Evolutionary conservation across 2,329 filamentous ascomycete species (phyloP), one percentile per base, ranked within the genome.

Genomic region (Ceratocystiopsis sp.): DNA sequence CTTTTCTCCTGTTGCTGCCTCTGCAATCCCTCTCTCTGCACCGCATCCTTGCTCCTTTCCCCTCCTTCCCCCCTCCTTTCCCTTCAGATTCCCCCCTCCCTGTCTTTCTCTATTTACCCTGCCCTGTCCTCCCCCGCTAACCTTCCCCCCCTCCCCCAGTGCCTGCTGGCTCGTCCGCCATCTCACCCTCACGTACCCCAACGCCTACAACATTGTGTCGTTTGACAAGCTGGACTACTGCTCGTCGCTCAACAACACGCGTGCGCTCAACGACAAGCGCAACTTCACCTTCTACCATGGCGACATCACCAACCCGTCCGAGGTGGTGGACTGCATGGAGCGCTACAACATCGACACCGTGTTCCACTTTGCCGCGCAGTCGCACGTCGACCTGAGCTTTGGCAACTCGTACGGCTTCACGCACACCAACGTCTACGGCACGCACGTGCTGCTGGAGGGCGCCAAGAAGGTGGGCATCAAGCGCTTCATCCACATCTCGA

Each of bases 211-310:
- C 54, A 73, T 89, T 49, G 68, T 89, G 41, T 87, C 80, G 33
- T 85, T 87, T 54, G 84, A 91, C 63, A 89, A 87, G 61, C 68
- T 89, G 46, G 83, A 89, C 58, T 85, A 86, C 62, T 86, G 81
- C 62, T 72, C 83, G 9, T 82, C 82, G 9, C 66, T 85, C 51
- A 84, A 86, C 64, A 91, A 89, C 60, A 84, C 81, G 4, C 69
- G 77, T 38, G 67, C 72, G 41, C 69, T 89, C 40, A 71, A 80
- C 52, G 68, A 70, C 48, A 71, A 69, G 51, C 65, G 69, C 43
- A 89, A 87, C 60, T 91, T 87, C 59, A 72, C 68, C 29, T 89
- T 89, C 57, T 80, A 84, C 58, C 76, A 83, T 56, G 83, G 84
- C 44, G 81, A 89, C 54, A 75, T 89, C 50, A 85, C 79, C 32